These are phyloP conservation scores for Pouteria glomerata DNA, from an alignment of 148 eudicot species.

Conservation along the genomic window DNA sequence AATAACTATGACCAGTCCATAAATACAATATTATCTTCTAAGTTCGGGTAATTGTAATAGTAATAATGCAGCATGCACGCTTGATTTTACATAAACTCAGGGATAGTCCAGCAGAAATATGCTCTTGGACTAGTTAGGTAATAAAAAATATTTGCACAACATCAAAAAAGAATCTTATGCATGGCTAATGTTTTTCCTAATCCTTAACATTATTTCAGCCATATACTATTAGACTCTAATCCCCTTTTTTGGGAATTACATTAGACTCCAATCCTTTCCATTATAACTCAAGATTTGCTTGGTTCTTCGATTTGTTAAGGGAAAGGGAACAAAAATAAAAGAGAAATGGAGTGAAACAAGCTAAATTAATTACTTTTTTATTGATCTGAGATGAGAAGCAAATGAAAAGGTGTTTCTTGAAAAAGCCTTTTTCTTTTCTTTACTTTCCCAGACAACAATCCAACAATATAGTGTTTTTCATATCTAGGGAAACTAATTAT, in stretches of 20 bases:
- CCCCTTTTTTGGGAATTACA: background rate
- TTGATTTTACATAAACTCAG: background rate
- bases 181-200: background rate
- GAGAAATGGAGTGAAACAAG: background rate
- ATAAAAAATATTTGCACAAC: background rate
- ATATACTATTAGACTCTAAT: background rate
- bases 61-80: background rate
- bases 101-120: slow-evolving; percentile 2
- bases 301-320: background rate
- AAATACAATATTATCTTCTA: background rate
- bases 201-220: background rate
- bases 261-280: too few species aligned
- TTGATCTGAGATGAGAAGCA: background rate
- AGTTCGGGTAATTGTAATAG: background rate
- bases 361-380: background rate
- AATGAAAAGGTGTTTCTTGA: background rate
- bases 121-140: background rate
- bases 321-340: background rate
- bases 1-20: slow-evolving; percentile 11
- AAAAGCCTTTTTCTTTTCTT: too few species aligned
- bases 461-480: background rate
- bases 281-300: background rate
- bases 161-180: slow-evolving; percentile 5
- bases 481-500: background rate
- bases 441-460: background rate